phyloP scores from a whole-genome alignment of 2,329 filamentous ascomycete species.

The Samsoniella hepiali region DNA sequence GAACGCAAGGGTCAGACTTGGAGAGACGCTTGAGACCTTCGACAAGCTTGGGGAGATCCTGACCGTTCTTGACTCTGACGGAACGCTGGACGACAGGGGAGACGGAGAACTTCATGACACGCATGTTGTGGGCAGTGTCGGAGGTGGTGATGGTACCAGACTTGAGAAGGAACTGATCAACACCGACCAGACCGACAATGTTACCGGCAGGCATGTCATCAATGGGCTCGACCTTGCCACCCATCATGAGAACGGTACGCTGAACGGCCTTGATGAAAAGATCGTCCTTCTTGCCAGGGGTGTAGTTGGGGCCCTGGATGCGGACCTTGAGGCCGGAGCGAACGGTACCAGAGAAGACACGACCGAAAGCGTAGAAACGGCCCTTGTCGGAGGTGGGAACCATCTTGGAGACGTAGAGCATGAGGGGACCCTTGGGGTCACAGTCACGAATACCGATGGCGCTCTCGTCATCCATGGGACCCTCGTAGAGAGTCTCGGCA shows the following conservation, averaged over 20 bases:
- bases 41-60: constrained; percentile 98
- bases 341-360: constrained; percentile 99
- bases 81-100: constrained; percentile 97
- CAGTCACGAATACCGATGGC: constrained; percentile 98
- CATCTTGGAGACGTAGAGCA: constrained; percentile 99
- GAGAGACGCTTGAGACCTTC: constrained; percentile 99
- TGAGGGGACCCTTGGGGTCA: constrained; percentile 95
- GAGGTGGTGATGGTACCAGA: constrained; percentile 97
- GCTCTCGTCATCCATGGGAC: constrained; percentile 86
- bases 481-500: constrained; percentile 98
- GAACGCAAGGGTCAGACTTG: constrained; percentile 98
- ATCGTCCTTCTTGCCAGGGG: constrained; percentile 97
- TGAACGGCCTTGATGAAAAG: constrained; percentile 99
- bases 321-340: constrained; percentile 98
- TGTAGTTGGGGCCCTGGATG: constrained; percentile 99
- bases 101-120: constrained; percentile 99
- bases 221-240: constrained; percentile 97
- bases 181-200: constrained; percentile 98
- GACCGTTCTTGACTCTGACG: constrained; percentile 99
- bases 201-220: constrained; percentile 99
- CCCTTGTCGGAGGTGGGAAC: constrained; percentile 99
- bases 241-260: constrained; percentile 99
- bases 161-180: constrained; percentile 99
- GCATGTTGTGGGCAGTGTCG: constrained; percentile 98
- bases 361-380: constrained; percentile 99